These are phyloP conservation scores for Aureobasidium mangrovei DNA, from an alignment of 2,329 filamentous ascomycete genomes.

Conservation along the genomic window DNA sequence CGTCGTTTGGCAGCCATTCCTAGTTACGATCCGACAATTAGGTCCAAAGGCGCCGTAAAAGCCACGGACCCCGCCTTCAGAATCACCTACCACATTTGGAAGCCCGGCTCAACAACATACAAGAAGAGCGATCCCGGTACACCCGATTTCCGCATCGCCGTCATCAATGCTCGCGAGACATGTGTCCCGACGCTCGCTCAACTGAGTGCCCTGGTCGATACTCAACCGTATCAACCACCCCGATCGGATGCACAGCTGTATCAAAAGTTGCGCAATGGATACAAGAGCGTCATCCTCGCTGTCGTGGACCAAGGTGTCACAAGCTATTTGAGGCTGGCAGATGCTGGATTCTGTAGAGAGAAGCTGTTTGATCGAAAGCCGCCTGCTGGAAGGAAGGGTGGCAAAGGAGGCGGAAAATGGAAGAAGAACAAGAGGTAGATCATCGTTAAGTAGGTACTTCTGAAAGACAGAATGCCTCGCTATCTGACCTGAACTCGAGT, in stretches of 20 bases:
- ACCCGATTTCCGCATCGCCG: constrained; percentile 78
- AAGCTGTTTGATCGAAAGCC: constrained; percentile 53
- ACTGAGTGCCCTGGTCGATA: constrained; percentile 61
- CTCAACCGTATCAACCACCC: constrained; percentile 61
- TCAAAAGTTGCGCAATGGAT: constrained; percentile 72
- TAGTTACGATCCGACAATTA: constrained; percentile 52
- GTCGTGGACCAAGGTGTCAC: constrained; percentile 84
- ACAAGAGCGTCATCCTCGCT: constrained; percentile 74
- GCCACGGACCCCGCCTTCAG: constrained; percentile 50
- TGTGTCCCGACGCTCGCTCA: constrained; percentile 65
- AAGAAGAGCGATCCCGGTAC: constrained; percentile 68
- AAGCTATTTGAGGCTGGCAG: constrained; percentile 74
- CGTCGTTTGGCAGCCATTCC: constrained; percentile 65
- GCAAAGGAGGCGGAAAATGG: constrained; percentile 29
- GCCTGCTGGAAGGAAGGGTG: constrained; percentile 25
- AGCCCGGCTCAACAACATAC: constrained; percentile 55
- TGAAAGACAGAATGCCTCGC: background rate
- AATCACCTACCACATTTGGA: constrained; percentile 76
- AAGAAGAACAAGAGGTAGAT: constrained; percentile 25
- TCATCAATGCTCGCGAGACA: constrained; percentile 66
- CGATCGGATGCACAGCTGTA: constrained; percentile 52
- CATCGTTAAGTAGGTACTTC: background rate
- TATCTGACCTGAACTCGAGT: background rate
- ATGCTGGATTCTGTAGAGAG: constrained; percentile 68
- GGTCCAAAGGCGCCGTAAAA: constrained; percentile 17